phyloP scores from a whole-genome alignment of 2,329 filamentous ascomycete species.

The Sordariomycetes sp. region DNA sequence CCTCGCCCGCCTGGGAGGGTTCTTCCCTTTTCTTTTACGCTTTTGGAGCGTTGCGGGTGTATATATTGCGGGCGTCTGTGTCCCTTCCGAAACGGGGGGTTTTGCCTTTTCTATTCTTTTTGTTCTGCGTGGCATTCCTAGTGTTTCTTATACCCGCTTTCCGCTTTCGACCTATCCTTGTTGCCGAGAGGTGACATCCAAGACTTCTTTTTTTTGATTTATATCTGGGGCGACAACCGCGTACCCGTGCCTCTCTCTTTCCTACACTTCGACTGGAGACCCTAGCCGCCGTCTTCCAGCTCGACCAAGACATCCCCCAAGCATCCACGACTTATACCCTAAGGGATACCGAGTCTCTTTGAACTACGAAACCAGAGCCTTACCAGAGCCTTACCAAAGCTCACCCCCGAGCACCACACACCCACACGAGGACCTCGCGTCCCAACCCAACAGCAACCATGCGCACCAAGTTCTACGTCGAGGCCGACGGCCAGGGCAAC shows the following conservation, averaged over 20 bases:
- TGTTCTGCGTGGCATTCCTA: background rate
- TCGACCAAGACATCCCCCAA: too few relatives aligned
- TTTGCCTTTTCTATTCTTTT: background rate
- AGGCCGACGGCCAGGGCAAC: conserved; percentile 20
- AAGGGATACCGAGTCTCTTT: too few relatives aligned
- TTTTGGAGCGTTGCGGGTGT: background rate
- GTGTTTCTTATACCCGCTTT: background rate
- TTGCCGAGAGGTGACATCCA: background rate
- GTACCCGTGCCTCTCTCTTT: background rate
- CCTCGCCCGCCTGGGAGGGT: background rate
- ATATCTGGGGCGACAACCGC: background rate
- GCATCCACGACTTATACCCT: too few relatives aligned
- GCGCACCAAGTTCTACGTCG: conserved; percentile 24
- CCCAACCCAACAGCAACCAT: conserved; percentile 8
- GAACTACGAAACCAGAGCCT: too few relatives aligned
- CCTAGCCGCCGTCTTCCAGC: too few relatives aligned
- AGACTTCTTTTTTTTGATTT: background rate
- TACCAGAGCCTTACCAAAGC: too few relatives aligned
- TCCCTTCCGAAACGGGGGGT: background rate
- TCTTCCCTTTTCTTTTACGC: background rate
- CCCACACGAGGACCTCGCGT: background rate
- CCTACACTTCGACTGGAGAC: too few relatives aligned
- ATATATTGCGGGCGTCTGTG: background rate
- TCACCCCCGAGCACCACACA: background rate
- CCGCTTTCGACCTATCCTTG: background rate